A percentile compares a stretch with the other conserved stretches of the same genome.
Evolutionary conservation across 805 yeast genomes (phyloP).

Genomic region (Sugiyamaella valdiviana): DNA sequence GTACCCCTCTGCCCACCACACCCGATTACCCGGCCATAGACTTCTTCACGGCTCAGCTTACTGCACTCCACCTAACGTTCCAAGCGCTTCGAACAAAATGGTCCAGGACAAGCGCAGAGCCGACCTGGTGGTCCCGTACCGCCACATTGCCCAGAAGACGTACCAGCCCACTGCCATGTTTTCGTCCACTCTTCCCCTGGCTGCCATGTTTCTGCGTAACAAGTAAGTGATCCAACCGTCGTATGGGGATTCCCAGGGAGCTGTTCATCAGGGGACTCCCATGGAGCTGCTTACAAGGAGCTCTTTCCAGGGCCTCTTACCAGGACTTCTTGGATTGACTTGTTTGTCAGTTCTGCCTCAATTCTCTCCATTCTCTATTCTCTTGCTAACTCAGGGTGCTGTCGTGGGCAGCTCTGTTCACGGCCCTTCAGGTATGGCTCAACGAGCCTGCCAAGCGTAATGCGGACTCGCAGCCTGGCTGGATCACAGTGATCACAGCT

Average conservation of each 20-base stretch:
- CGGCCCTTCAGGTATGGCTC: slow-evolving; percentile 30
- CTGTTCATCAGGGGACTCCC: not conserved
- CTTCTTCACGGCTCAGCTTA: not conserved
- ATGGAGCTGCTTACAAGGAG: not conserved
- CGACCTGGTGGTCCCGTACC: slow-evolving; percentile 28
- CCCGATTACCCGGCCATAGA: no score
- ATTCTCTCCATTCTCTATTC: not conserved
- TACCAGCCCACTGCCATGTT: slow-evolving; percentile 19
- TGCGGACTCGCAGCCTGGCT: slow-evolving; percentile 26
- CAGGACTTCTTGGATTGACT: no score
- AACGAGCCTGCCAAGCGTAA: slow-evolving; percentile 26
- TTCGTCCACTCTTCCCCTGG: slow-evolving; percentile 31
- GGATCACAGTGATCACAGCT: slow-evolving; percentile 27
- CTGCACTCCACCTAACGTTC: not conserved
- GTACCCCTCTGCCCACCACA: no score
- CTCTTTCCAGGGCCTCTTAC: no score
- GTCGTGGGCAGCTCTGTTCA: slow-evolving; percentile 34
- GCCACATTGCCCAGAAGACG: slow-evolving; percentile 16
- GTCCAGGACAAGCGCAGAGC: slow-evolving; percentile 23
- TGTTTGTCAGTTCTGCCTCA: no score
- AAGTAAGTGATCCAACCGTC: slow-evolving; percentile 17
- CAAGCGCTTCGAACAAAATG: not conserved
- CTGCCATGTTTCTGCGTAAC: slow-evolving; percentile 35
- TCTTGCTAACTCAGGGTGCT: slow-evolving; percentile 20
- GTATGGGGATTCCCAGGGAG: not conserved